Base-by-base conservation (phyloP, 2,329 filamentous ascomycete genomes). In the Clarireedia sp. region DNA sequence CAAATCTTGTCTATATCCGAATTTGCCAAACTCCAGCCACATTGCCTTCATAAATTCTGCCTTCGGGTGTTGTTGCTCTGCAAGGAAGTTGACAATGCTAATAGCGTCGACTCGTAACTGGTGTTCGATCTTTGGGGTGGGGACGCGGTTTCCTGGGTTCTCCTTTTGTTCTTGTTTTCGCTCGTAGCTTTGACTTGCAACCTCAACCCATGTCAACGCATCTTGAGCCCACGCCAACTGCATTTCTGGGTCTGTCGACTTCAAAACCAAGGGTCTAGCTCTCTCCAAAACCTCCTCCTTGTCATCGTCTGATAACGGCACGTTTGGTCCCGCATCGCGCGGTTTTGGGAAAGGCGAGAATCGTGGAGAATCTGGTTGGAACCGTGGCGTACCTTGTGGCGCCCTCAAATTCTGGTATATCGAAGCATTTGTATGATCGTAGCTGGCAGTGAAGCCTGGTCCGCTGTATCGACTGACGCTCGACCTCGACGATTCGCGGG, bases 11-110 rank as follows among this genome's bases (percentile, higher is more conserved):
- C 90, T 83, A 70, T 86, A 84, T 40, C 90, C 90, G 68, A 96
- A 97, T 68, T 96, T 95, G 64, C 94, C 94, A 77, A 97, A 99
- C 69, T 99, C 94, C 50, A 95, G 78, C 94, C 94, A 99, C 79
- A 95, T 96, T 57, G 90, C 89, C 65, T 85, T 85, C 75, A 97
- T 89, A 70, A 97, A 99, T 62, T 95, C 83, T 23, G 94, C 94
- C 67, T 94, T 90, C 23, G 94, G 94, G 65, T 99, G 94, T 60
- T 86, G 83, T 70, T 99, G 94, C 51, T 91, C 87, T 23, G 92
- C 88, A 37, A 99, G 77, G 69, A 96, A 96, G 55, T 80, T 81
- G 64, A 96, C 87, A 59, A 99, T 94, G 68, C 91, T 96, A 73
- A 96, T 80, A 33, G 94, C 90, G 70, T 99, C 94, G 49, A 86